Evolutionary conservation across 805 yeast species (phyloP).

Genomic region (Danielia reshetovae): DNA sequence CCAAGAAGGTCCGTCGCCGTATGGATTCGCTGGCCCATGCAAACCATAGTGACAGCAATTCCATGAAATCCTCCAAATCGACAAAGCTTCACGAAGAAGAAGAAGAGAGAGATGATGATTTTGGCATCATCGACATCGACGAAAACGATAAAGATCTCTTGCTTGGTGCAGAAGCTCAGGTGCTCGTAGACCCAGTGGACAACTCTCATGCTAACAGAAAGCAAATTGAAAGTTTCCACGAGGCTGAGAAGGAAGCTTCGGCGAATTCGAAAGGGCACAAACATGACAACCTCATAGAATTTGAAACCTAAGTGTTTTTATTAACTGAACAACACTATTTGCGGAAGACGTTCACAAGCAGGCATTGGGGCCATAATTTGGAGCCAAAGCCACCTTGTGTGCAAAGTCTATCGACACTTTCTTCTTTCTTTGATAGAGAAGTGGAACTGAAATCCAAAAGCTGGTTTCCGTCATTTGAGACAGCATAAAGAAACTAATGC

Average conservation of each 20-base stretch:
- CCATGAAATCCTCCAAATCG: conserved; percentile 14
- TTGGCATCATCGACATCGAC: conserved; percentile 35
- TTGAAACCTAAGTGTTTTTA: conserved; percentile 28
- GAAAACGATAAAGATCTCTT: conserved; percentile 45
- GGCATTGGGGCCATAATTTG: too few relatives aligned
- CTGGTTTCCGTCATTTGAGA: too few relatives aligned
- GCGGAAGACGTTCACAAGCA: too few relatives aligned
- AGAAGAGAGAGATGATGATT: conserved; percentile 48
- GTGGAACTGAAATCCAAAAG: too few relatives aligned
- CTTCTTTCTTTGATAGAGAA: too few relatives aligned
- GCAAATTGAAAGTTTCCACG: conserved; percentile 23
- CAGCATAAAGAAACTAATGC: too few relatives aligned
- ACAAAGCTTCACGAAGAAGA: conserved; percentile 17
- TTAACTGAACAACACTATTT: too few relatives aligned
- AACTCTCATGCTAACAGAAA: conserved; percentile 9
- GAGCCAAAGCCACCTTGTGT: too few relatives aligned
- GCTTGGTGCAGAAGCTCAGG: conserved; percentile 48
- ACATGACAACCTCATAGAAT: conserved; percentile 39
- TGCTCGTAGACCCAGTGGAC: conserved; percentile 23
- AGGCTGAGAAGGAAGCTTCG: conserved; percentile 15
- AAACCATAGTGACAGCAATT: conserved; percentile 15
- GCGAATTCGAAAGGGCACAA: conserved; percentile 7
- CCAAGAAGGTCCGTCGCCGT: conserved; percentile 80
- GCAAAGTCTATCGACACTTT: too few relatives aligned
- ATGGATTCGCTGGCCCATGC: conserved; percentile 65